A percentile compares a stretch with the other conserved stretches of the same genome.
Evolutionary conservation across 2,329 filamentous ascomycete genomes (phyloP).

Genomic region (Stachybotrys chartarum): DNA sequence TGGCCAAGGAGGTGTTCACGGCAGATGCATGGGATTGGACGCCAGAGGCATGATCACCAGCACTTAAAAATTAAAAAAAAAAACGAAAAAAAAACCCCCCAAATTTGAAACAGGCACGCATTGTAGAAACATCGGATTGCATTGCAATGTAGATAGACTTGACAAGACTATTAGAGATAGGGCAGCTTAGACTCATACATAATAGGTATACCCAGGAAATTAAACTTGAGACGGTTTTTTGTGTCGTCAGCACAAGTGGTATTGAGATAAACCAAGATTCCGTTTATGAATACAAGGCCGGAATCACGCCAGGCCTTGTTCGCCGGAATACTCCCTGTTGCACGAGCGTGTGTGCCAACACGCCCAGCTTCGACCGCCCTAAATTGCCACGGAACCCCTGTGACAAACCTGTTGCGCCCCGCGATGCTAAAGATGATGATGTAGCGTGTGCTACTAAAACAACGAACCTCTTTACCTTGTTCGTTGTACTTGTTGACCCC

Average conservation of each 20-base stretch:
- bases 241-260: not conserved
- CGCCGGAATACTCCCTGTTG: too few relatives aligned
- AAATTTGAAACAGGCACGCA: too few relatives aligned
- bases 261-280: not conserved
- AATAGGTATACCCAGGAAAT: not conserved
- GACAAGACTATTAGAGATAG: not conserved
- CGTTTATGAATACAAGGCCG: not conserved
- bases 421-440: not conserved
- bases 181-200: not conserved
- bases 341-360: too few relatives aligned
- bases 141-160: too few relatives aligned
- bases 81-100: too few relatives aligned
- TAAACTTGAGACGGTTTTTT: not conserved
- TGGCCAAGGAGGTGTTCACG: slow-evolving; percentile 48
- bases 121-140: too few relatives aligned
- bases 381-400: not conserved
- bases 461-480: not conserved
- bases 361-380: not conserved
- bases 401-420: not conserved
- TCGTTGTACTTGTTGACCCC: not conserved
- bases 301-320: not conserved
- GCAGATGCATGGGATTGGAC: slow-evolving; percentile 55
- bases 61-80: not conserved
- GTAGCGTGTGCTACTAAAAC: not conserved
- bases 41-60: slow-evolving; percentile 25